Evolutionary conservation across 305 asterid species (phyloP), one percentile per base, ranked within the genome.

Genomic region (Fraxinus floribunda): DNA sequence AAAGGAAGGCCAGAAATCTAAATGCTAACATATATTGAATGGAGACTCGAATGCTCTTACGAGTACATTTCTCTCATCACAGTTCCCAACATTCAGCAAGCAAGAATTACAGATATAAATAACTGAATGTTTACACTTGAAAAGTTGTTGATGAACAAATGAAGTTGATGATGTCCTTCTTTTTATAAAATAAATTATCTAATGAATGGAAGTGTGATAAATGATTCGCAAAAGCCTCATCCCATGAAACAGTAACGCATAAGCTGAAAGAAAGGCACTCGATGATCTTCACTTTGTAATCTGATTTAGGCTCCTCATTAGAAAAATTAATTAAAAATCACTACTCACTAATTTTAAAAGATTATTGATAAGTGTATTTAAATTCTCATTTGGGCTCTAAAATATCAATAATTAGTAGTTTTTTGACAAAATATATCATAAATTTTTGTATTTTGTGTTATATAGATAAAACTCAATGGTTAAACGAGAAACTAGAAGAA

Each of bases 21-120:
- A 55, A 55, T 55, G 22, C 66, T 55, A n/a, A 55, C 22, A 16
- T 15, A 5, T n/a, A 55, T 16, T 55, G 66, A 55, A 55, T 55
- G 26, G 7, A 16, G 66, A 55, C 92, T 91, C 73, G 89, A 74
- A 82, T 91, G 92, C 39, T 85, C 88, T 82, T 89, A 89, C 4
- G 90, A 79, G 79, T 88, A 88, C 73, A n/a, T n/a, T n/a, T n/a
- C n/a, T n/a, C n/a, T n/a, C n/a, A n/a, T n/a, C n/a, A n/a, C n/a
- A n/a, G n/a, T n/a, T n/a, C n/a, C n/a, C n/a, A n/a, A n/a, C n/a
- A n/a, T n/a, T n/a, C n/a, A n/a, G n/a, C n/a, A n/a, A n/a, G n/a
- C n/a, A n/a, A n/a, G 76, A 76, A 41, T 82, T 4, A 49, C 18
- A 10, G 64, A 66, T 78, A 82, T 29, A 39, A 72, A 80, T 82